Evolutionary conservation across 345 rosid species (phyloP), one percentile per base, ranked within the genome.

Genomic region (Brassica juncea): DNA sequence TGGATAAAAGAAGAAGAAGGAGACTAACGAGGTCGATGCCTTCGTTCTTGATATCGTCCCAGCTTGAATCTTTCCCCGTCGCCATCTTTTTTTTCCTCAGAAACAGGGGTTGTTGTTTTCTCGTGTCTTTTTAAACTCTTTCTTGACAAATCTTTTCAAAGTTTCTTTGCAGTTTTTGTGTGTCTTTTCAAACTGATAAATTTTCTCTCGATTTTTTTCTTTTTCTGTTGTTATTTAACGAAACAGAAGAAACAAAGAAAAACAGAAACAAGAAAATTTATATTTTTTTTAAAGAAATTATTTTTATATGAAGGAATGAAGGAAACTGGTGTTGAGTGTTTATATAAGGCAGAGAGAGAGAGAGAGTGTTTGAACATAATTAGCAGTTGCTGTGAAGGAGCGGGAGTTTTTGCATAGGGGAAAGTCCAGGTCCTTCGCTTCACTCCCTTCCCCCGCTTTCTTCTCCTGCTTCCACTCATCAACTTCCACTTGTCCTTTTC

Each of bases 11-110:
- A 19, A 19, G 39, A 63, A 61, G 49, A 11, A 42, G 1, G n/a
- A 42, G 2, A 42, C 49, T 42, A 3, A 89, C 93, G 39, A 89
- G 88, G 70, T 87, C 89, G 70, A 89, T 67, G 27, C 77, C 86
- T 70, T 89, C 91, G 66, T 85, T 87, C 84, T 69, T 86, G 80
- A 89, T 86, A 35, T 82, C 93, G 23, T 89, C 89, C 88, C 89
- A 82, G 57, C 57, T 49, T 4, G 57, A 49, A 49, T 49, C 57
- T 49, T 49, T 49, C 57, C 57, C 57, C 15, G 52, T n/a, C 5
- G 57, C 57, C 57, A n/a, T 47, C n/a, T 12, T 47, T 4, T 2
- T 12, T 0, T 49, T 14, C 4, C 5, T 49, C 19, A 49, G 57
- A 49, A 49, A 49, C 57, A 49, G 57, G 16, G 57, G 57, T n/a